Evolutionary conservation across 2,329 filamentous ascomycete genomes (phyloP), one percentile per base, ranked within the genome.

Genomic region (Byssochlamys sp.): DNA sequence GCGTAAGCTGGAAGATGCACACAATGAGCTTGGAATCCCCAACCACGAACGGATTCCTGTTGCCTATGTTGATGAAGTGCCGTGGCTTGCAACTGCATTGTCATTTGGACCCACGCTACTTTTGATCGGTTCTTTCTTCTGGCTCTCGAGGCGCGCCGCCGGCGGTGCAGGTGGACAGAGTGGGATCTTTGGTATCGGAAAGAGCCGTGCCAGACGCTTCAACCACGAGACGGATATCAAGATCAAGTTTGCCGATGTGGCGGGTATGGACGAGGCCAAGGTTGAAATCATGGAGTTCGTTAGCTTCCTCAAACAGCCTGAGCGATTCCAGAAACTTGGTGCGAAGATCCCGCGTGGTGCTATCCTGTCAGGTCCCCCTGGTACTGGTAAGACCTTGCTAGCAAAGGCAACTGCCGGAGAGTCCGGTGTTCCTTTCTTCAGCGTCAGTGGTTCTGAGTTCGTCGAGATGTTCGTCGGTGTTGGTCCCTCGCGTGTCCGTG

Each of bases 381-480:
- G 94, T 80, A 99, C 94, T 53, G 94, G 94, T 85, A 99, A 99
- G 79, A 99, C 94, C 2, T 78, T 99, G 60, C 84, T 99, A 52
- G 94, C 94, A 61, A 99, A 99, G 78, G 94, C 94, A 12, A 99
- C 94, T 9, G 94, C 94, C 54, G 94, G 94, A 71, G 94, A 99
- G 77, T 96, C 94, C 27, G 88, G 89, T 50, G 94, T 99, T 31
- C 94, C 94, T 0, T 99, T 99, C 81, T 99, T 91, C 82, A 96
- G 90, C 68, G 94, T 99, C 66, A 96, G 91, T 73, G 94, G 94
- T 71, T 99, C 94, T 53, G 94, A 99, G 73, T 99, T 99, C 70
- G 92, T 99, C 31, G 94, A 99, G 77, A 99, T 99, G 92, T 99
- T 99, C 71, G 94, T 99, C 55, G 94, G 94, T 84, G 94, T 99